These are phyloP conservation scores for Begonia loranthoides DNA, from an alignment of 306 rosid genomes.

Conservation along the genomic window DNA sequence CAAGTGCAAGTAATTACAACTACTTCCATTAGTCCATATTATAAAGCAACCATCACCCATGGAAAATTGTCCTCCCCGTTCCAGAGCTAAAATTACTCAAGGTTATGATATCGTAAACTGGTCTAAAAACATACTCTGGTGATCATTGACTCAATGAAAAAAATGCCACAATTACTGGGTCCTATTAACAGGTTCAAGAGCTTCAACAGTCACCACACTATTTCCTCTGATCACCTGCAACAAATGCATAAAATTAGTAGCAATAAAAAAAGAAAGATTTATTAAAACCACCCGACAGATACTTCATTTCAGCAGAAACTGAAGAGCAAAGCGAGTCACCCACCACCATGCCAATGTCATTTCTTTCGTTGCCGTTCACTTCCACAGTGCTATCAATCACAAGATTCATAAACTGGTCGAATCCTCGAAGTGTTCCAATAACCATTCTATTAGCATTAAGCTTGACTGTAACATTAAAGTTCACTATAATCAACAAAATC, in stretches of 20 bases:
- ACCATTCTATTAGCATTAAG: conserved; percentile 76
- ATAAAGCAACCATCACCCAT: too few relatives aligned
- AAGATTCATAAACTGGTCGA: conserved; percentile 84
- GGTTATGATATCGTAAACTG: background rate
- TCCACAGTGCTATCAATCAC: conserved; percentile 77
- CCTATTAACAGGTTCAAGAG: conserved; percentile 87
- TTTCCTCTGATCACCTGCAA: conserved; percentile 92
- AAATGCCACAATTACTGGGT: conserved; percentile 21
- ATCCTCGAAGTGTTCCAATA: conserved; percentile 74
- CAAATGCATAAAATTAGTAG: background rate
- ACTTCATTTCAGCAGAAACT: background rate
- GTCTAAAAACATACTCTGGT: conserved; percentile 2
- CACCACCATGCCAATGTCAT: conserved; percentile 93
- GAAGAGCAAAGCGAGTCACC: background rate
- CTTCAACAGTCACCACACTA: conserved; percentile 96
- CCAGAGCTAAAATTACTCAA: too few relatives aligned
- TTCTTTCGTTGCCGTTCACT: conserved; percentile 69
- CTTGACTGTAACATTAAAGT: conserved; percentile 38
- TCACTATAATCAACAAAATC: too few relatives aligned
- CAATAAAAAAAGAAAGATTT: conserved; percentile 2
- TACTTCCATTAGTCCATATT: too few relatives aligned
- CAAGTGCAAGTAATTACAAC: too few relatives aligned
- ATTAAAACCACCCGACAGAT: background rate
- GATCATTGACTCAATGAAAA: background rate
- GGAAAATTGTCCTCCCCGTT: too few relatives aligned